Conservation (phyloP, 176 grass and related monocot genomes). For the Cocos nucifera region DNA sequence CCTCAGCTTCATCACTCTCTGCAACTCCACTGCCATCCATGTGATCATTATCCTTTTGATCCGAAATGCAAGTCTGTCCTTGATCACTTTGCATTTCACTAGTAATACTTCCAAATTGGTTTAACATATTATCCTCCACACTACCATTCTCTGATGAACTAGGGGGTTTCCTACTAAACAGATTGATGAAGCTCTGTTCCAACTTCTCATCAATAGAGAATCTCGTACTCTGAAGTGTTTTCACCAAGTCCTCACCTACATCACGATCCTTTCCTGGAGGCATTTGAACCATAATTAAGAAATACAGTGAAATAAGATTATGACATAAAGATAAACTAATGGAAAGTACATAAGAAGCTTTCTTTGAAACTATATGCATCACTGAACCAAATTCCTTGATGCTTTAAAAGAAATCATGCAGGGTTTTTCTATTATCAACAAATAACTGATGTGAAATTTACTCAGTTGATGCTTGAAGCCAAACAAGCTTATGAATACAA, state of each 20-base stretch:
- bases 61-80: conserved; percentile 11
- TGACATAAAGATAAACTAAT: too few relatives aligned
- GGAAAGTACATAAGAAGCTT: too few relatives aligned
- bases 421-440: too few relatives aligned
- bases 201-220: conserved; percentile 84
- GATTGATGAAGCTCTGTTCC: conserved; percentile 79
- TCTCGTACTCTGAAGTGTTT: conserved; percentile 77
- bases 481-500: too few relatives aligned
- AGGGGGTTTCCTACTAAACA: conserved; percentile 46
- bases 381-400: too few relatives aligned
- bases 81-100: conserved; percentile 20
- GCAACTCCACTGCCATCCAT: conserved; percentile 3
- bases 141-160: conserved; percentile 15
- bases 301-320: background rate
- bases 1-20: conserved; percentile 18
- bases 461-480: too few relatives aligned
- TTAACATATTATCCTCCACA: conserved; percentile 11
- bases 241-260: conserved; percentile 65
- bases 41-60: background rate
- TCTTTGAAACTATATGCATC: too few relatives aligned
- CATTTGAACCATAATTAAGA: background rate
- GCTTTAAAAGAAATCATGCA: too few relatives aligned
- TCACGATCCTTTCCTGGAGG: conserved; percentile 57
- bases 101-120: too few relatives aligned
- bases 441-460: too few relatives aligned